Evolutionary conservation across 1,139 yeast species (phyloP).

Genomic region (Scheffersomyces cryptocercus): DNA sequence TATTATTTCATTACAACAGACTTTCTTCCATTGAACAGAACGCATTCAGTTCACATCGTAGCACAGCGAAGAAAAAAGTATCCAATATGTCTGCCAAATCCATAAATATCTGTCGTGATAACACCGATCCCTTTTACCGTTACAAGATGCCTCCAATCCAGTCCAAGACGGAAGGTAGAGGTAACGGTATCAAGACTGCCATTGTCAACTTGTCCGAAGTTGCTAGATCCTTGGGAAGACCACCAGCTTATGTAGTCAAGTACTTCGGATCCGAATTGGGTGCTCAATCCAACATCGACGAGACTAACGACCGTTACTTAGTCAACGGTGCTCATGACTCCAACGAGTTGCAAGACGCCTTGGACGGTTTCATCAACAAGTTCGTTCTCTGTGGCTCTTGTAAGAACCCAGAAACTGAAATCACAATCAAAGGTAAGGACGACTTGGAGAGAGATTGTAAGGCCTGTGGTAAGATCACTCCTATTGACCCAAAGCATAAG

Average conservation of each 20-base stretch:
- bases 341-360: conserved; percentile 83
- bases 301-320: conserved; percentile 79
- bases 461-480: conserved; percentile 94
- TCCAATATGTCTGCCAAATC: conserved; percentile 60
- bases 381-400: conserved; percentile 94
- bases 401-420: conserved; percentile 97
- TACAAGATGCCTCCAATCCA: conserved; percentile 98
- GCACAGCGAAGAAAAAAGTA: background rate
- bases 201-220: conserved; percentile 89
- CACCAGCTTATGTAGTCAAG: conserved; percentile 87
- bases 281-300: conserved; percentile 86
- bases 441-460: conserved; percentile 89
- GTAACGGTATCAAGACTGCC: conserved; percentile 98
- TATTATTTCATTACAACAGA: too few relatives aligned
- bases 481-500: conserved; percentile 84
- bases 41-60: too few relatives aligned
- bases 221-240: conserved; percentile 92
- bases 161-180: conserved; percentile 97
- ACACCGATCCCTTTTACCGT: conserved; percentile 97
- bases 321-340: conserved; percentile 97
- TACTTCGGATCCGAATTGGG: conserved; percentile 97
- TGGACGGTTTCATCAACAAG: conserved; percentile 91
- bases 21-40: too few relatives aligned
- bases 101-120: conserved; percentile 94
- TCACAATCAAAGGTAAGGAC: conserved; percentile 76